Evolutionary conservation across 2,329 filamentous ascomycete genomes (phyloP).

Genomic region (Podosphaera xanthii): DNA sequence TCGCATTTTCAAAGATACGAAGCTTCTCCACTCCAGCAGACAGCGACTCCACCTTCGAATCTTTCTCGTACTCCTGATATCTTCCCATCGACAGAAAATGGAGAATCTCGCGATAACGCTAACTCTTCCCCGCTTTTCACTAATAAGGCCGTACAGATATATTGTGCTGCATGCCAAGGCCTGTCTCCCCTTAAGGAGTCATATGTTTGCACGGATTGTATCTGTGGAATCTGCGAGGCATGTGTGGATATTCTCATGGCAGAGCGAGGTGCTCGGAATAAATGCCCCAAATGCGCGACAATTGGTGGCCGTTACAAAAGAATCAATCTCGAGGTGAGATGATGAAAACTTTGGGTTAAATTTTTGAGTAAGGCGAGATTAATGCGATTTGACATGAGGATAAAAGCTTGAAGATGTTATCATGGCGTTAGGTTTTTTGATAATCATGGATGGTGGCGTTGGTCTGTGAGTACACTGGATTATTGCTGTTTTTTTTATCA

Average conservation of each 20-base stretch:
- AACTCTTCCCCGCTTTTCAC: constrained; percentile 53
- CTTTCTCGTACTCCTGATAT: constrained; percentile 47
- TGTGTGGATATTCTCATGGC: constrained; percentile 65
- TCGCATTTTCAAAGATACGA: constrained; percentile 52
- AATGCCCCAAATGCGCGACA: constrained; percentile 58
- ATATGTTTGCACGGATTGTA: constrained; percentile 89
- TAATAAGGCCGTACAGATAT: constrained; percentile 64
- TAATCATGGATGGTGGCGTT: no score
- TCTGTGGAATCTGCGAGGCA: constrained; percentile 72
- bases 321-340: constrained; percentile 64
- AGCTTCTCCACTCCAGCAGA: constrained; percentile 75
- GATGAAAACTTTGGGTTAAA: constrained; percentile 5
- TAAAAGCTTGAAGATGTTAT: no score
- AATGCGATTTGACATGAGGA: no score
- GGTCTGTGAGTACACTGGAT: no score
- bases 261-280: constrained; percentile 51
- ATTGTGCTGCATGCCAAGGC: constrained; percentile 70
- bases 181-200: constrained; percentile 59
- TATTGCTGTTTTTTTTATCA: no score
- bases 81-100: constrained; percentile 73
- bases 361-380: no score
- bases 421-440: no score
- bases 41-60: constrained; percentile 60
- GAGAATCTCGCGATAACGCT: constrained; percentile 38
- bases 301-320: constrained; percentile 65